Percentiles rank a stretch among this genome's conserved stretches.
phyloP scores from a whole-genome alignment of 106 monocot genomes.

The Hemerocallis citrina region DNA sequence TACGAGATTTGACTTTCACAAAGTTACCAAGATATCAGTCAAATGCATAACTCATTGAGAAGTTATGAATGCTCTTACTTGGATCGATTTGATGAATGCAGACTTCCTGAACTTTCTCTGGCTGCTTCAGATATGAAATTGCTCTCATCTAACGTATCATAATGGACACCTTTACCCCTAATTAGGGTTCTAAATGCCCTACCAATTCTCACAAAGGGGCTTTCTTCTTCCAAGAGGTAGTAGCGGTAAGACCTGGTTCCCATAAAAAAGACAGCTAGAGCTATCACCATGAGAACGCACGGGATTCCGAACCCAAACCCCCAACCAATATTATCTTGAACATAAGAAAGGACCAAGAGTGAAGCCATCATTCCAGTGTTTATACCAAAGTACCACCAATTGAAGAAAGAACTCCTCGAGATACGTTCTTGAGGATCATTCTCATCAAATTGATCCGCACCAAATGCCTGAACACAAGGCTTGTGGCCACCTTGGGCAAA shows the following conservation, averaged over 20 bases:
- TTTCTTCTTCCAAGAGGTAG: conserved; percentile 15
- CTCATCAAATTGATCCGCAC: conserved; percentile 78
- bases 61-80: neutral
- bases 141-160: neutral
- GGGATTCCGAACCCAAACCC: conserved; percentile 74
- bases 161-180: neutral
- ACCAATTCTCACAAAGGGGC: conserved; percentile 29
- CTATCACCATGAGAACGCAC: conserved; percentile 32
- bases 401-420: conserved; percentile 64
- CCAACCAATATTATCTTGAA: conserved; percentile 78
- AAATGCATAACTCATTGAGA: no score
- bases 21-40: no score
- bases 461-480: conserved; percentile 75
- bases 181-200: neutral
- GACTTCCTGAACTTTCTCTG: no score
- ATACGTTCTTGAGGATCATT: conserved; percentile 37
- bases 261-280: conserved; percentile 46
- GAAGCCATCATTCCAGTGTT: conserved; percentile 15
- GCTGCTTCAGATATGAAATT: neutral
- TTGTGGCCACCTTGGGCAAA: conserved; percentile 66
- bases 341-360: conserved; percentile 24
- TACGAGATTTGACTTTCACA: no score
- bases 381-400: conserved; percentile 68
- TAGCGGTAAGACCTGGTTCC: conserved; percentile 53
- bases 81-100: neutral